These are phyloP conservation scores for Allium cepa DNA, from an alignment of 106 monocot genomes.

Conservation along the genomic window DNA sequence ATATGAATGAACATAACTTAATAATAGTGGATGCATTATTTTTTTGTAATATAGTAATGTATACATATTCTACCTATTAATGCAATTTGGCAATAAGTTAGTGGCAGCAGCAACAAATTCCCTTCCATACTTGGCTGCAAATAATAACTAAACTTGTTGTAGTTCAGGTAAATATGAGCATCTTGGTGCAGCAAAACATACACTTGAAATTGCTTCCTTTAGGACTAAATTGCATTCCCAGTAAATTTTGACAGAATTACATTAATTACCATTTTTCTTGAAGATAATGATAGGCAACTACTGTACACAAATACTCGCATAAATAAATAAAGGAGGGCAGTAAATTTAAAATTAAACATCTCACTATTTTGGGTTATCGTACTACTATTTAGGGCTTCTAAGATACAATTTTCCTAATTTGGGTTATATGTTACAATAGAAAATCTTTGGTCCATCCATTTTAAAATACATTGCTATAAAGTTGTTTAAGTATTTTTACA, in stretches of 20 bases:
- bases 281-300: not conserved
- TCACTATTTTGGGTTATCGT: too few relatives aligned
- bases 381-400: too few relatives aligned
- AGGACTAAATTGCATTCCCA: constrained; percentile 96
- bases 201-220: constrained; percentile 97
- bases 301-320: not conserved
- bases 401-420: too few relatives aligned
- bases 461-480: too few relatives aligned
- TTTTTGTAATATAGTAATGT: not conserved
- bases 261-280: too few relatives aligned
- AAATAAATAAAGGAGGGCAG: too few relatives aligned
- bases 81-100: constrained; percentile 88
- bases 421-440: too few relatives aligned
- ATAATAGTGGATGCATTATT: not conserved
- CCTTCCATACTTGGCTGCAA: constrained; percentile 76
- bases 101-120: constrained; percentile 82
- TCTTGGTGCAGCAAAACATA: constrained; percentile 96
- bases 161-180: constrained; percentile 91
- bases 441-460: too few relatives aligned
- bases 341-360: too few relatives aligned
- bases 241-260: not conserved
- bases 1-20: not conserved
- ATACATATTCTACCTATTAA: constrained; percentile 81
- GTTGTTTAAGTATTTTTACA: too few relatives aligned
- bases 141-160: constrained; percentile 80